These are phyloP conservation scores for Noccaea bulbosa DNA, from an alignment of 345 rosid genomes.

Conservation along the genomic window DNA sequence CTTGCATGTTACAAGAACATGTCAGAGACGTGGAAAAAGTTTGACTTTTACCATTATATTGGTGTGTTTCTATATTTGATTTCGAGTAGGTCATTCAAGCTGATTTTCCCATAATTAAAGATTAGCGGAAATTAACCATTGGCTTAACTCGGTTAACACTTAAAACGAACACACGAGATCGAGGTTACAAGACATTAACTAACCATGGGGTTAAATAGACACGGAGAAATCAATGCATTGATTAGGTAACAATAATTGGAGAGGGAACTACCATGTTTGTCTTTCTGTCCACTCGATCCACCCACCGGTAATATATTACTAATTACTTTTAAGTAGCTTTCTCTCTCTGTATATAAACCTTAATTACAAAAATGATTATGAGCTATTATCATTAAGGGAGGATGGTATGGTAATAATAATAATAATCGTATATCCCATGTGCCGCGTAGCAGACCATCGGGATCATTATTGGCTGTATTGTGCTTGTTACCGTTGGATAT, in stretches of 20 bases:
- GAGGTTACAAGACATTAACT: not conserved
- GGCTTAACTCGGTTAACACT: not conserved
- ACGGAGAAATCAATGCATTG: not conserved
- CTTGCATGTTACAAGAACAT: not conserved
- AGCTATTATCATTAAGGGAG: not conserved
- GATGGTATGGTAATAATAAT: not conserved
- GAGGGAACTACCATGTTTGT: conserved; percentile 14
- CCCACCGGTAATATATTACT: conserved; percentile 2
- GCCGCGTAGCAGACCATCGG: conserved; percentile 10
- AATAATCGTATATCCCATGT: conserved; percentile 21
- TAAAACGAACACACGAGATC: not conserved
- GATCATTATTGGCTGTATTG: not conserved
- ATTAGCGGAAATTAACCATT: not conserved
- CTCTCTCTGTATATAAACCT: not conserved
- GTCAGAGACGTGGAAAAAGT: not conserved
- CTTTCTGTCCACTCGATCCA: conserved; percentile 31
- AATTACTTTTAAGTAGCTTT: not conserved
- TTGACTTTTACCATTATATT: not conserved
- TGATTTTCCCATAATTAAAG: not conserved
- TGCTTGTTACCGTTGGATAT: conserved; percentile 22
- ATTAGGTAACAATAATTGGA: conserved; percentile 14
- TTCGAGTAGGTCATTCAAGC: not conserved
- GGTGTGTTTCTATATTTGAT: not conserved
- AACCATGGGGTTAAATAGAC: not conserved
- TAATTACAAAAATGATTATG: not conserved